phyloP scores from a whole-genome alignment of 768 basidiomycete genomes.

The Auricularia sp. region DNA sequence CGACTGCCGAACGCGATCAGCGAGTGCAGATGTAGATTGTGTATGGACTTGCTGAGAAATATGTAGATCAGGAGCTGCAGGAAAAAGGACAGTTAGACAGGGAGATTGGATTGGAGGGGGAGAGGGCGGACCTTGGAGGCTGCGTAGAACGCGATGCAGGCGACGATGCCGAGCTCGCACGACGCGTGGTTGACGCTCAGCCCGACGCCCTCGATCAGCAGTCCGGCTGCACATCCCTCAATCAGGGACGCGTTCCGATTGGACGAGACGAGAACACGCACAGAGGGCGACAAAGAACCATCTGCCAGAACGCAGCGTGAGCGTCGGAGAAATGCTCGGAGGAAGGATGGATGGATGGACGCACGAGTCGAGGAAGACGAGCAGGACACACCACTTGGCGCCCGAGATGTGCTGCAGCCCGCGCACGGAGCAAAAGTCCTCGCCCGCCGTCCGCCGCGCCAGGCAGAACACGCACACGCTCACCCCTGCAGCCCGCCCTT shows the following conservation, averaged over 20 bases:
- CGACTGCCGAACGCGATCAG: neutral
- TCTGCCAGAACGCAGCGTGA: neutral
- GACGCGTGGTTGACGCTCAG: slow-evolving; percentile 25
- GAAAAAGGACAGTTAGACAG: slow-evolving; percentile 28
- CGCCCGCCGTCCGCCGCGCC: slow-evolving; percentile 28
- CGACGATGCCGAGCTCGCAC: slow-evolving; percentile 35
- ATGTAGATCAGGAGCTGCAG: slow-evolving; percentile 37
- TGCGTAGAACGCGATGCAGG: slow-evolving; percentile 28
- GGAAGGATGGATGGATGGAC: slow-evolving; percentile 26
- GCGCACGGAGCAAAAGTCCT: slow-evolving; percentile 22
- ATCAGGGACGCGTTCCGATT: slow-evolving; percentile 1
- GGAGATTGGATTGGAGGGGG: neutral
- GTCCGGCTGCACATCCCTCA: slow-evolving; percentile 23
- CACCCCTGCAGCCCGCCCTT: slow-evolving; percentile 15
- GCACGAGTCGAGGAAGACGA: slow-evolving; percentile 37
- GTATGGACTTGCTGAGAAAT: slow-evolving; percentile 27
- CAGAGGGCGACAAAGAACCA: slow-evolving; percentile 6
- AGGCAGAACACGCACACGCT: slow-evolving; percentile 28
- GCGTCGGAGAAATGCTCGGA: slow-evolving; percentile 9
- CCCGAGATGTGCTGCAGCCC: slow-evolving; percentile 21
- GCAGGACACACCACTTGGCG: slow-evolving; percentile 31
- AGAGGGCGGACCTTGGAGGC: slow-evolving; percentile 8
- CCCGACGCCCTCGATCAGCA: slow-evolving; percentile 37
- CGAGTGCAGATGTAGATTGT: neutral
- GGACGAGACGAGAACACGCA: neutral